phyloP scores from a whole-genome alignment of 2,329 filamentous ascomycete species.

The Alternaria solani region DNA sequence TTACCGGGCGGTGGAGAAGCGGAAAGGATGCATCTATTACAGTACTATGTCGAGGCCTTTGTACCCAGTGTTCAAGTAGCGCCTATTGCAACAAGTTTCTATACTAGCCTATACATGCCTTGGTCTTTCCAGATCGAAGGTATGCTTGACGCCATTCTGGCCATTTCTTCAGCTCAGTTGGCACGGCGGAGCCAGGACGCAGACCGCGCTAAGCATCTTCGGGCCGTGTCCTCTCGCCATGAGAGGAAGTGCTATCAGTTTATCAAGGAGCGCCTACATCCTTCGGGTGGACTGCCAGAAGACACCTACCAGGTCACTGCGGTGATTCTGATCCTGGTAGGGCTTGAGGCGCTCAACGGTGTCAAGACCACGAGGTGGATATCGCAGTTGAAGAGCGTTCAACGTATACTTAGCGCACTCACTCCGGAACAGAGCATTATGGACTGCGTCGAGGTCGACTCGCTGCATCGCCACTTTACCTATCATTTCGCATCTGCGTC shows the following conservation, averaged over 20 bases:
- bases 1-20: constrained; percentile 35
- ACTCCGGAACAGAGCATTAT: constrained; percentile 33
- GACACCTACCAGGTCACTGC: constrained; percentile 47
- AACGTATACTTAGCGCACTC: constrained; percentile 39
- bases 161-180: constrained; percentile 47
- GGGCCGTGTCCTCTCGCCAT: constrained; percentile 40
- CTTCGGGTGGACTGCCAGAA: constrained; percentile 31
- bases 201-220: constrained; percentile 41
- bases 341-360: constrained; percentile 47
- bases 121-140: constrained; percentile 48
- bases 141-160: constrained; percentile 48
- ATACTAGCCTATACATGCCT: constrained; percentile 47
- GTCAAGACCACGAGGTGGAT: constrained; percentile 47
- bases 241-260: constrained; percentile 46
- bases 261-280: constrained; percentile 41
- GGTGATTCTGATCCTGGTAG: constrained; percentile 45
- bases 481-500: constrained; percentile 49
- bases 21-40: constrained; percentile 41
- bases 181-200: constrained; percentile 38
- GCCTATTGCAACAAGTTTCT: constrained; percentile 46
- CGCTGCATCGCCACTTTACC: constrained; percentile 47
- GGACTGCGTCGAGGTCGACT: constrained; percentile 44
- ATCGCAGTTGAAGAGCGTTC: constrained; percentile 45
- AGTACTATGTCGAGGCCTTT: constrained; percentile 48
- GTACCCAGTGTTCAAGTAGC: constrained; percentile 50